These are phyloP conservation scores for Boletus sensibilis DNA, from an alignment of 768 basidiomycete species.

Conservation along the genomic window DNA sequence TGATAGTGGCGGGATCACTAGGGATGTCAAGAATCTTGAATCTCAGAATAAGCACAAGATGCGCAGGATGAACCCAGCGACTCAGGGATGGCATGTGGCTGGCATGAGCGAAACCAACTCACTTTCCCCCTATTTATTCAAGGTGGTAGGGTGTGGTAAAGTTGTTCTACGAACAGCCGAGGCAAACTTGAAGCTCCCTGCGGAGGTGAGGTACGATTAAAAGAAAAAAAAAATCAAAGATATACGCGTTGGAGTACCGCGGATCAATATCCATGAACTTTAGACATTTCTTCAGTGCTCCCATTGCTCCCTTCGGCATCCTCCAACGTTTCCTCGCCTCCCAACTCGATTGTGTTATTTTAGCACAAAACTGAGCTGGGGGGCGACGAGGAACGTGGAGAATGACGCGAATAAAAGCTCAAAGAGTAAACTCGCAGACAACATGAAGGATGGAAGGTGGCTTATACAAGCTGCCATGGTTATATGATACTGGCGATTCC, in stretches of 20 bases:
- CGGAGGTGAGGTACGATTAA: no score
- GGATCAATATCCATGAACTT: neutral
- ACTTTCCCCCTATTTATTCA: no score
- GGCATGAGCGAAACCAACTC: no score
- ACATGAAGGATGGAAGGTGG: neutral
- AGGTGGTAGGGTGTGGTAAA: neutral
- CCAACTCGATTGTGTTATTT: neutral
- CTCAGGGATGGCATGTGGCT: neutral
- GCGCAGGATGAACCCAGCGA: neutral
- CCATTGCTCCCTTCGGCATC: neutral
- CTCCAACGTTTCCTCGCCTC: neutral
- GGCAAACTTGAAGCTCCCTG: no score
- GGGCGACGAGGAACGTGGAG: neutral
- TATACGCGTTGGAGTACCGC: neutral
- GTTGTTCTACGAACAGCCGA: no score
- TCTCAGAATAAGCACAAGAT: no score
- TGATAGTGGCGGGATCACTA: no score
- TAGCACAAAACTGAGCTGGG: neutral
- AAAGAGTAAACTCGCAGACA: neutral
- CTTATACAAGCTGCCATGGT: neutral
- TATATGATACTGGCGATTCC: neutral
- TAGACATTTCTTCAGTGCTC: neutral
- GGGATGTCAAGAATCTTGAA: no score
- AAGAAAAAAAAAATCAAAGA: neutral
- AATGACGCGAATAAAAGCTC: neutral